Conservation (phyloP, 2,329 filamentous ascomycete genomes). For the Clonostachys sp. region DNA sequence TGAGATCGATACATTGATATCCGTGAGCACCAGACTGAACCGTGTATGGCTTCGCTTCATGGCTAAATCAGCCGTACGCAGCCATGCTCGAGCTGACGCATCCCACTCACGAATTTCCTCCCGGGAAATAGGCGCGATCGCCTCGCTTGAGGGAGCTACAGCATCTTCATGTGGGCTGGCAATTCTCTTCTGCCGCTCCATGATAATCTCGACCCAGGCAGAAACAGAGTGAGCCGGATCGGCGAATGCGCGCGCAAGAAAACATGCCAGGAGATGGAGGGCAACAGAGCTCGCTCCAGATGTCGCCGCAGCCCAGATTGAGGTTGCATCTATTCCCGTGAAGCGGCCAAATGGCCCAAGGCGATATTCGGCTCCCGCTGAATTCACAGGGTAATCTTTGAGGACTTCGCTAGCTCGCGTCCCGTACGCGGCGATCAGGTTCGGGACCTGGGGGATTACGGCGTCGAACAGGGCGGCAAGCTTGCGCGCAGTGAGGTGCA, state of each 20-base stretch:
- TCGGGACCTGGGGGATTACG: conserved; percentile 14
- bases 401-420: conserved; percentile 20
- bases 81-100: conserved; percentile 21
- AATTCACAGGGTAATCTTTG: conserved; percentile 3
- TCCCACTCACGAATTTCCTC: conserved; percentile 20
- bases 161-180: neutral
- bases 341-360: conserved; percentile 13
- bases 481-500: conserved; percentile 27
- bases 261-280: conserved; percentile 24
- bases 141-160: conserved; percentile 1
- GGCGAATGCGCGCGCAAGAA: conserved; percentile 16
- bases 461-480: conserved; percentile 31
- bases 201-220: conserved; percentile 22
- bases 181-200: conserved; percentile 1
- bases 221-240: conserved; percentile 15
- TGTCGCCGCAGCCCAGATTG: conserved; percentile 15
- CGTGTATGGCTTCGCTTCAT: conserved; percentile 13
- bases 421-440: conserved; percentile 26
- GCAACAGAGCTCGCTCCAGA: conserved; percentile 17
- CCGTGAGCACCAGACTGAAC: conserved; percentile 13
- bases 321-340: conserved; percentile 15
- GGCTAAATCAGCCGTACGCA: conserved; percentile 16
- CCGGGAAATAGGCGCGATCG: conserved; percentile 10
- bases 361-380: neutral
- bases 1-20: conserved; percentile 4